phyloP scores from a whole-genome alignment of 768 basidiomycete species.

The Tricholoma bakamatsutake region DNA sequence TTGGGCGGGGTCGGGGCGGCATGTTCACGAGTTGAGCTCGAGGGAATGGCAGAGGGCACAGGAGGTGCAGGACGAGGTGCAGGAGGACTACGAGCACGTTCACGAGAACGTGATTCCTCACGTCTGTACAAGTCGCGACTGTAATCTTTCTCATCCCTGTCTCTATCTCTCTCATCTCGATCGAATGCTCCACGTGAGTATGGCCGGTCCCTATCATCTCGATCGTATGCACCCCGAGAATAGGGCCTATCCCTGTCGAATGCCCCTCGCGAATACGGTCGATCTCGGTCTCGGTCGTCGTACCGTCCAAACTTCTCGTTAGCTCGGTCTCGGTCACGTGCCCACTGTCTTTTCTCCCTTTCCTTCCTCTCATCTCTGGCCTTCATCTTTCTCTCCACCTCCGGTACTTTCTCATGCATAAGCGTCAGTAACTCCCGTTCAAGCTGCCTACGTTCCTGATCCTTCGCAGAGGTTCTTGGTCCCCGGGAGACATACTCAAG shows the following conservation, averaged over 20 bases:
- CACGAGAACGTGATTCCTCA: constrained; percentile 26
- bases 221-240: constrained; percentile 39
- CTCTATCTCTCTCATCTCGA: constrained; percentile 11
- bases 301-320: constrained; percentile 78
- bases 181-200: constrained; percentile 11
- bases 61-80: constrained; percentile 44
- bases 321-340: constrained; percentile 71
- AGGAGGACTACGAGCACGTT: constrained; percentile 41
- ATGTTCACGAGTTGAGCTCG: constrained; percentile 32
- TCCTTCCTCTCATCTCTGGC: constrained; percentile 71
- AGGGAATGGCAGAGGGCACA: constrained; percentile 44
- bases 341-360: constrained; percentile 73
- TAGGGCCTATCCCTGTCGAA: constrained; percentile 47
- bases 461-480: constrained; percentile 63
- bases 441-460: constrained; percentile 79
- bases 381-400: constrained; percentile 81
- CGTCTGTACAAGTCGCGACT: constrained; percentile 27
- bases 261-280: constrained; percentile 29
- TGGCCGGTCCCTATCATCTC: constrained; percentile 20
- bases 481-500: constrained; percentile 81
- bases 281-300: constrained; percentile 43
- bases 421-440: constrained; percentile 84
- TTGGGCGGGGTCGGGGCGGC: constrained; percentile 42
- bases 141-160: constrained; percentile 34
- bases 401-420: constrained; percentile 88